Conservation (phyloP, 345 rosid genomes). For the Linum lewisii region DNA sequence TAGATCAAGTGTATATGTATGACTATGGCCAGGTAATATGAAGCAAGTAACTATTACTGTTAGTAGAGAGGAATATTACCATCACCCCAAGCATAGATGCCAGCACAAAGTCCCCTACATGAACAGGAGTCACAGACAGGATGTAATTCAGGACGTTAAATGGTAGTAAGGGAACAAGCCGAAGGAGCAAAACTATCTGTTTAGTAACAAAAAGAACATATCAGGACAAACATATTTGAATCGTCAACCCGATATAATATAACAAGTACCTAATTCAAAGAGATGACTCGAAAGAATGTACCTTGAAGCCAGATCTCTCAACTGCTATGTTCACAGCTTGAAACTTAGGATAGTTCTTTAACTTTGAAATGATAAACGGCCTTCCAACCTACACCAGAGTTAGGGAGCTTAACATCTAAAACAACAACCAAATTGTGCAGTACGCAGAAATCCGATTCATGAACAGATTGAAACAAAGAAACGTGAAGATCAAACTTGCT, state of each 20-base stretch:
- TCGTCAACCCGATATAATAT: not conserved
- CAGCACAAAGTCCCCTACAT: conserved; percentile 36
- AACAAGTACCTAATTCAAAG: not conserved
- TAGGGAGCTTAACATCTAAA: not conserved
- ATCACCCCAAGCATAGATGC: conserved; percentile 55
- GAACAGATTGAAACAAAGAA: not conserved
- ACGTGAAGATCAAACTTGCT: conserved; percentile 1
- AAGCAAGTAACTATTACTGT: not conserved
- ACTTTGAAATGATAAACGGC: conserved; percentile 17
- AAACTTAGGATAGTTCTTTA: conserved; percentile 41
- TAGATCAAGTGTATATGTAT: too few relatives aligned
- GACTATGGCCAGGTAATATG: not conserved
- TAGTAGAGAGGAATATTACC: conserved; percentile 24
- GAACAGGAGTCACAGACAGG: conserved; percentile 46
- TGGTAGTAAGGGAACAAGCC: conserved; percentile 51
- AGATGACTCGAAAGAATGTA: not conserved
- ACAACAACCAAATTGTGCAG: conserved; percentile 1
- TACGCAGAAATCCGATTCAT: not conserved
- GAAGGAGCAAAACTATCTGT: conserved; percentile 52
- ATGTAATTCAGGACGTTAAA: conserved; percentile 51
- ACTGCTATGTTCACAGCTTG: conserved; percentile 40
- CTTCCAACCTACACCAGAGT: conserved; percentile 39
- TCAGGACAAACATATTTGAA: not conserved
- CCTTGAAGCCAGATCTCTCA: conserved; percentile 55
- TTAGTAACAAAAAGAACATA: conserved; percentile 10